Base-by-base conservation (phyloP, 1,284 basidiomycete species). In the Trichosporon coremiiforme region DNA sequence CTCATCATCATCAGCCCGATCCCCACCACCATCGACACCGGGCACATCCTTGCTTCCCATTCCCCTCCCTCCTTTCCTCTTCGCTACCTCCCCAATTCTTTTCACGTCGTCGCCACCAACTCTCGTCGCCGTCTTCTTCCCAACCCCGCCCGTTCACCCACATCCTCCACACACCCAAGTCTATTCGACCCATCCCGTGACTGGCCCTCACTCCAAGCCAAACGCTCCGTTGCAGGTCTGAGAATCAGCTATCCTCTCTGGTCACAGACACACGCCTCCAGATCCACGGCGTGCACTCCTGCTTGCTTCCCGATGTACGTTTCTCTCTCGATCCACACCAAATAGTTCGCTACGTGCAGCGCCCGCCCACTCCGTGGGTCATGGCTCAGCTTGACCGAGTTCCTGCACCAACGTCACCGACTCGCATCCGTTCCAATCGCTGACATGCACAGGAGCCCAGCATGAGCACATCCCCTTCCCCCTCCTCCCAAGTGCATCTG, bases 381-480 rank as follows among this genome's bases (percentile, higher is more conserved):
- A 62, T 31, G 57, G 15, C 57, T 33, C 17, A 5, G 2, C 29
- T n/a, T 13, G 4, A 17, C 31, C 57, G 31, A 33, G 17, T 15
- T 22, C 13, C 29, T 25, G 53, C 29, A 60, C 13, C 57, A 62
- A 33, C 57, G 17, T 62, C 22, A n/a, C 17, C 29, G 29, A n/a
- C 12, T 12, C 1, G 31, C 29, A 31, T 63, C 57, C 38, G 12
- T 9, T 66, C 20, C 36, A 60, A n/a, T 20, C 53, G 53, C 69
- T 70, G 66, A 70, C 69, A 41, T 38, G 5, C 17, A 7, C 65
- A 70, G 69, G 68, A 71, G 66, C 70, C 66, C 72, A 73, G 72
- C 70, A 73, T 73, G 72, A 73, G 64, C 68, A 41, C 70, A 29
- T 69, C 72, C 64, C 69, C 69, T 33, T 50, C 68, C 31, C 31